A percentile compares a stretch with the other conserved stretches of the same genome.
phyloP scores from a whole-genome alignment of 2,329 filamentous ascomycete species.

The Colletotrichum incanum region DNA sequence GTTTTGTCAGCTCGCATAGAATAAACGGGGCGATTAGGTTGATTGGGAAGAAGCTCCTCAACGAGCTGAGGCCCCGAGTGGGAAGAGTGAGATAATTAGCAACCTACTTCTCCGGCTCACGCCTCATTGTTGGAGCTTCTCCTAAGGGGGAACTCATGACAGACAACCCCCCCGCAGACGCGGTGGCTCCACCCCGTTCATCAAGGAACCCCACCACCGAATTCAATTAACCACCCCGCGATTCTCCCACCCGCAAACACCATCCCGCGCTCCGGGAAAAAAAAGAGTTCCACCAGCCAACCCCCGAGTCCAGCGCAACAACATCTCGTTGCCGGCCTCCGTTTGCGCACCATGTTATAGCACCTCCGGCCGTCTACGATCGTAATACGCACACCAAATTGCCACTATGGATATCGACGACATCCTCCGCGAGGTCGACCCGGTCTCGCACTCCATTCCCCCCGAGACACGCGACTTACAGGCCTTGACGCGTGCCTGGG shows the following conservation, averaged over 20 bases:
- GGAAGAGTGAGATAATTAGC: not conserved
- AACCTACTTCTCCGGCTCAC: not conserved
- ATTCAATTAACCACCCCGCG: conserved; percentile 28
- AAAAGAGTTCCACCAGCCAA: not conserved
- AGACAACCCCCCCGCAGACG: not conserved
- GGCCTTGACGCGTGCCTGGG: conserved; percentile 90
- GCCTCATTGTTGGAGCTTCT: not conserved
- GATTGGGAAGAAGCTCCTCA: not conserved
- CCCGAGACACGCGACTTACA: conserved; percentile 83
- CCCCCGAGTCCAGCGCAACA: conserved; percentile 5
- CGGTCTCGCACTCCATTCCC: conserved; percentile 67
- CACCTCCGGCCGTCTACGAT: conserved; percentile 2
- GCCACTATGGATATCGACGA: conserved; percentile 82
- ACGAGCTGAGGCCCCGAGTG: not conserved
- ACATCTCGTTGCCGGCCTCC: not conserved
- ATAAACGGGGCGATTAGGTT: not conserved
- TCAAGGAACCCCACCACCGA: conserved; percentile 32
- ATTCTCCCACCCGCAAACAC: conserved; percentile 7
- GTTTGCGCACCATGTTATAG: conserved; percentile 26
- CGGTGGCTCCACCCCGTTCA: conserved; percentile 13
- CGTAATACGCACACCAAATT: not conserved
- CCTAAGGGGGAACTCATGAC: too few relatives aligned
- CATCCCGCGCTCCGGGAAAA: conserved; percentile 17
- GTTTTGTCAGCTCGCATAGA: not conserved
- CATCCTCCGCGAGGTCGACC: conserved; percentile 82